Evolutionary conservation across 441 rosid genomes (phyloP).

Genomic region (Theobroma grandiflorum): DNA sequence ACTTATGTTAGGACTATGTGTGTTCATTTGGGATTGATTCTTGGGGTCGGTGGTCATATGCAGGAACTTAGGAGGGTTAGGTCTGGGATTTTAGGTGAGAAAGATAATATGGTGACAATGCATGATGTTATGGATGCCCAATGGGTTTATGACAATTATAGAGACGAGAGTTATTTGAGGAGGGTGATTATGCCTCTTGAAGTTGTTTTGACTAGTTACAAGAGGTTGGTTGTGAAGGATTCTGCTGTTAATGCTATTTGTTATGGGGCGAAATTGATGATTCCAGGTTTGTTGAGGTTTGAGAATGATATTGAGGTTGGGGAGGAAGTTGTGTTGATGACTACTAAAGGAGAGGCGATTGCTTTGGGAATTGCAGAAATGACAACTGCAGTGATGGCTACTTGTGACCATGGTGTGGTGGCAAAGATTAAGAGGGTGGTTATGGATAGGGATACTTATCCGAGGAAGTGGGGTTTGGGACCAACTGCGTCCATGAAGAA

Average conservation of each 20-base stretch:
- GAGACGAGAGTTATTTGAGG: conserved; percentile 80
- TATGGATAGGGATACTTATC: conserved; percentile 95
- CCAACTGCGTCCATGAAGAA: conserved; percentile 89
- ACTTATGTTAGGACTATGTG: conserved; percentile 94
- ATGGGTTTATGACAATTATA: conserved; percentile 67
- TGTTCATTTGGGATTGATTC: conserved; percentile 87
- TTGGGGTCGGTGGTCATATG: conserved; percentile 96
- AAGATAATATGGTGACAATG: conserved; percentile 95
- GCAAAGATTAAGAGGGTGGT: conserved; percentile 96
- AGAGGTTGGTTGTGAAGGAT: conserved; percentile 91
- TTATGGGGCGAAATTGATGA: conserved; percentile 94
- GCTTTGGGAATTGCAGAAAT: conserved; percentile 94
- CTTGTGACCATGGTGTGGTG: conserved; percentile 93
- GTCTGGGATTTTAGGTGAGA: conserved; percentile 90
- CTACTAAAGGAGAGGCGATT: conserved; percentile 92
- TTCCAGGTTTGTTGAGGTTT: conserved; percentile 86
- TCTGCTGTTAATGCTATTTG: conserved; percentile 93
- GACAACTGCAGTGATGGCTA: conserved; percentile 96
- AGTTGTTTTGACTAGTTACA: conserved; percentile 84
- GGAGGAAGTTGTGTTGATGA: conserved; percentile 90
- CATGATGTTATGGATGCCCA: conserved; percentile 96
- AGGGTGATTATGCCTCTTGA: conserved; percentile 92
- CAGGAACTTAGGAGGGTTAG: conserved; percentile 93
- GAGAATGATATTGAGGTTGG: conserved; percentile 92
- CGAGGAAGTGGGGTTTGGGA: conserved; percentile 96